Evolutionary conservation across 768 basidiomycete species (phyloP).

Genomic region (Tubosaeta sp.): DNA sequence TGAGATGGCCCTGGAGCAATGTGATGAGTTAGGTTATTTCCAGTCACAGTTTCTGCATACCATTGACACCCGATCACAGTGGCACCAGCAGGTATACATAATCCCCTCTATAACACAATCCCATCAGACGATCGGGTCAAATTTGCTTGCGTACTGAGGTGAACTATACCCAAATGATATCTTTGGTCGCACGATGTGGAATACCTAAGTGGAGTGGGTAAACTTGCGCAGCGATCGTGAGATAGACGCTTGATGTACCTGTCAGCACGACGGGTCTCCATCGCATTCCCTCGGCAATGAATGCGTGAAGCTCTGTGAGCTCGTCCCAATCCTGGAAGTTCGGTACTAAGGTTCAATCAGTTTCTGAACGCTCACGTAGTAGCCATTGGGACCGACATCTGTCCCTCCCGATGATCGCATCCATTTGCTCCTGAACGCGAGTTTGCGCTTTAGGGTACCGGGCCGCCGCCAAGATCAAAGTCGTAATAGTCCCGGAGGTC

Average conservation of each 20-base stretch:
- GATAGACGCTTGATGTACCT: slow-evolving; percentile 20
- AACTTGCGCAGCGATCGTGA: background rate
- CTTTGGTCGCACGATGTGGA: slow-evolving; percentile 4
- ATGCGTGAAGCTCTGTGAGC: slow-evolving; percentile 32
- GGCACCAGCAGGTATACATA: slow-evolving; percentile 10
- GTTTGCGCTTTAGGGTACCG: slow-evolving; percentile 45
- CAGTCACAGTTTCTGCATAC: background rate
- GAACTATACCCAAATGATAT: slow-evolving; percentile 7
- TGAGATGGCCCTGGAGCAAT: slow-evolving; percentile 9
- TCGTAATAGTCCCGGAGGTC: slow-evolving; percentile 48
- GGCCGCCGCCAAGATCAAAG: slow-evolving; percentile 47
- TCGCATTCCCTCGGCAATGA: slow-evolving; percentile 32
- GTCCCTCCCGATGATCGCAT: slow-evolving; percentile 41
- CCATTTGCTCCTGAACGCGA: slow-evolving; percentile 47
- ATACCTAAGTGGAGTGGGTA: background rate
- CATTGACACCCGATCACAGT: slow-evolving; percentile 11
- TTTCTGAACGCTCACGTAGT: background rate
- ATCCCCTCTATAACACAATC: slow-evolving; percentile 4
- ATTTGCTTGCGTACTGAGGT: background rate
- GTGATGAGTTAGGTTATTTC: background rate
- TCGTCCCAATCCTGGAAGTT: slow-evolving; percentile 29
- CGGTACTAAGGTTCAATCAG: slow-evolving; percentile 23
- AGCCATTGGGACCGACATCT: slow-evolving; percentile 4
- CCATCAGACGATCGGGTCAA: background rate
- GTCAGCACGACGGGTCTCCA: slow-evolving; percentile 30